A percentile compares a stretch with the other conserved stretches of the same genome.
phyloP scores from a whole-genome alignment of 2,329 filamentous ascomycete genomes.

The Pseudopithomyces chartarum region DNA sequence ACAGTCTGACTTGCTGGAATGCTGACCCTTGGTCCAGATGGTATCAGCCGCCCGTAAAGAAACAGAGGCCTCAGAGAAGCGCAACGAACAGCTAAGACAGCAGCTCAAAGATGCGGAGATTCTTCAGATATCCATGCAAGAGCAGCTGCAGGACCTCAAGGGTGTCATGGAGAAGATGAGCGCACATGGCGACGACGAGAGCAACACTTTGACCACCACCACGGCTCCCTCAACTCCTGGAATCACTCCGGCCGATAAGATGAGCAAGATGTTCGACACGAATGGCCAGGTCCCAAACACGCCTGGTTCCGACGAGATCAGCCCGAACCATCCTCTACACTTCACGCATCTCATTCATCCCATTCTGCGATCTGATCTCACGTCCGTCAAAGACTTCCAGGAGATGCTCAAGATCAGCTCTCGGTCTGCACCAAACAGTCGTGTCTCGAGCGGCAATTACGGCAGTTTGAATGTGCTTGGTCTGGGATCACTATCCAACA shows the following conservation, averaged over 20 bases:
- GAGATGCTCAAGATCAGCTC: slow-evolving; percentile 71
- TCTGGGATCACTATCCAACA: slow-evolving; percentile 56
- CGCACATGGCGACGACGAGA: slow-evolving; percentile 73
- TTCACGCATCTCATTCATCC: slow-evolving; percentile 84
- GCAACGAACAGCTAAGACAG: slow-evolving; percentile 83
- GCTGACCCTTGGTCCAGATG: slow-evolving; percentile 63
- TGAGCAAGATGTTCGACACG: slow-evolving; percentile 65
- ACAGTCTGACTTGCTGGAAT: neutral
- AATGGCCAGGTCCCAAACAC: slow-evolving; percentile 58
- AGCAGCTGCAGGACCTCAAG: slow-evolving; percentile 91
- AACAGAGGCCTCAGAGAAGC: slow-evolving; percentile 77
- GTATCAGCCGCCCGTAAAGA: slow-evolving; percentile 87
- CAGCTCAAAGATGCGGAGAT: slow-evolving; percentile 87
- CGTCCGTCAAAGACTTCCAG: slow-evolving; percentile 83
- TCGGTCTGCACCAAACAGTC: slow-evolving; percentile 63
- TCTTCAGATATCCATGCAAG: slow-evolving; percentile 86
- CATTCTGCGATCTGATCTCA: slow-evolving; percentile 79
- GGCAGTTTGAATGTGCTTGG: slow-evolving; percentile 66
- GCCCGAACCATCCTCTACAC: slow-evolving; percentile 68
- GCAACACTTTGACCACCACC: slow-evolving; percentile 65
- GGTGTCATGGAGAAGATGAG: slow-evolving; percentile 87
- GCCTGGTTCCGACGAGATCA: slow-evolving; percentile 57
- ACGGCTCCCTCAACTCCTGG: slow-evolving; percentile 81
- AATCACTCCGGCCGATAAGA: slow-evolving; percentile 61
- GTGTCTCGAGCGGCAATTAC: slow-evolving; percentile 74